Evolutionary conservation across 345 rosid genomes (phyloP).

Genomic region (Eucalyptus dawsonii): DNA sequence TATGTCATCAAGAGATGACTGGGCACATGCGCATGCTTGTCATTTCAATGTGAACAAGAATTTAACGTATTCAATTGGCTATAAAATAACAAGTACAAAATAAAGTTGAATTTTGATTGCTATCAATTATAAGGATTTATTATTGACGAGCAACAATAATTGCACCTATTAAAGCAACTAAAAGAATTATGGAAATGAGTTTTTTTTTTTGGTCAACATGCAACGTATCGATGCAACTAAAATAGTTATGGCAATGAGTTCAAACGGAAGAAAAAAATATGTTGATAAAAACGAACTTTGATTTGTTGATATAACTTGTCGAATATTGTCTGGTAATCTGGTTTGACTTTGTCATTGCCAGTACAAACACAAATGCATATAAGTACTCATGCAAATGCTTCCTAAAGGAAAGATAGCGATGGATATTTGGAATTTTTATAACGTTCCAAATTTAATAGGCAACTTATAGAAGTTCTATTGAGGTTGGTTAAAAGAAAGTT

Average conservation of each 20-base stretch:
- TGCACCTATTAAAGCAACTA: background rate
- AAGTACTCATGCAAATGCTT: background rate
- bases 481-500: background rate
- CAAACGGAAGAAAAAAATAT: too few species aligned
- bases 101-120: background rate
- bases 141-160: background rate
- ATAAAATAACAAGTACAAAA: background rate
- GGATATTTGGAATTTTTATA: background rate
- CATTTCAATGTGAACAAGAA: background rate
- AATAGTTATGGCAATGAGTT: background rate
- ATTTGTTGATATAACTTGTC: background rate
- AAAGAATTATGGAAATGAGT: background rate
- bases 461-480: background rate
- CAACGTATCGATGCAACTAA: background rate
- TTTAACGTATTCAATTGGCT: too few species aligned
- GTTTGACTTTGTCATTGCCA: background rate
- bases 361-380: background rate
- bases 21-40: background rate
- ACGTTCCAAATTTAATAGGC: background rate
- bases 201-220: too few species aligned
- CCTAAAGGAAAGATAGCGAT: background rate
- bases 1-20: background rate
- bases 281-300: accelerated
- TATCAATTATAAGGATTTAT: too few species aligned
- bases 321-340: too few species aligned